Evolutionary conservation across 2,329 filamentous ascomycete species (phyloP), one percentile per base, ranked within the genome.

Genomic region (Magnaporthiopsis incrustans): DNA sequence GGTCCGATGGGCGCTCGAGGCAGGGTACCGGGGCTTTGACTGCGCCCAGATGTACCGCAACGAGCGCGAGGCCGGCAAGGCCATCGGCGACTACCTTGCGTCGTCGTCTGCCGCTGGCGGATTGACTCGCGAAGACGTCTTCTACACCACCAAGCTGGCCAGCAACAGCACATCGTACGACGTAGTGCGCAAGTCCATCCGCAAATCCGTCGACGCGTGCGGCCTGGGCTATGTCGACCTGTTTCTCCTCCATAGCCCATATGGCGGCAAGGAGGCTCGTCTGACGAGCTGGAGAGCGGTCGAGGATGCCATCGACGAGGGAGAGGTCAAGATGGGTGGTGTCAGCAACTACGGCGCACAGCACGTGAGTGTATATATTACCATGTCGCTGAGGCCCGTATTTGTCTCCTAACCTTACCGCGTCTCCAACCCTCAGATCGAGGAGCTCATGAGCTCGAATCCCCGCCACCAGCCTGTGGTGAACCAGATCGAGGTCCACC

Each of bases 401-500:
- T 18, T 60, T 32, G 3, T 7, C 60, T 35, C 18, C 0, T 53
- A 25, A 1, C 14, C 50, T n/a, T 18, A 14, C n/a, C 30, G 38
- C 7, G 26, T 58, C 44, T 63, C 3, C 18, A 5, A 12, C 15
- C 14, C 32, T 30, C 11, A 89, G 83, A 81, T 92, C 62, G 82
- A 90, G 67, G 89, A 92, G 71, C 77, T 92, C 61, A 82, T 91
- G 70, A 79, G 81, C 2, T 82, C 82, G 0, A 84, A 84, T 14
- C 87, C 89, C 0, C 79, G 81, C 0, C 81, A 90, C 59, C 73
- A 78, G 12, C 90, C 91, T 0, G 84, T 86, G 1, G 85, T 94
- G 62, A 94, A 94, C 70, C 91, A 95, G 76, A 88, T 93, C 69
- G 89, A 94, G 73, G 83, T 93, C 1, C 90, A 94, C 67, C 90